A percentile compares a stretch with the other conserved stretches of the same genome.
phyloP scores from a whole-genome alignment of 306 rosid genomes.

The Vachellia pachyceras region DNA sequence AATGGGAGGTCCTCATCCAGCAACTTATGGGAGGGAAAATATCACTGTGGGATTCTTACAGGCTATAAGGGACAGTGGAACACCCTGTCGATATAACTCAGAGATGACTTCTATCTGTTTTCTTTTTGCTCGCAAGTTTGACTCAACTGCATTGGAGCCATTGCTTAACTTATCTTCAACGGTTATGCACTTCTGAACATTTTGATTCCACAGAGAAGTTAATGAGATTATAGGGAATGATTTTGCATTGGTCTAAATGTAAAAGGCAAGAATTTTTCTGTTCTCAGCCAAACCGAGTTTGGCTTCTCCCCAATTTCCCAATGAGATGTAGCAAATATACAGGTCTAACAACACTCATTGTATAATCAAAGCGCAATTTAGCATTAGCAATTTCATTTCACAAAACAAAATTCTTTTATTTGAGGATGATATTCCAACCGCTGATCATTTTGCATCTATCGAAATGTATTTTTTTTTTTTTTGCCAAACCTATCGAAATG shows the following conservation, averaged over 20 bases:
- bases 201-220: conserved; percentile 31
- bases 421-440: background rate
- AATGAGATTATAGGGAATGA: conserved; percentile 5
- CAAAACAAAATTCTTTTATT: background rate
- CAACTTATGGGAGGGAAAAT: conserved; percentile 56
- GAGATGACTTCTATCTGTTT: conserved; percentile 74
- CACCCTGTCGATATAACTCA: conserved; percentile 72
- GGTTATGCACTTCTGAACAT: conserved; percentile 65
- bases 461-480: background rate
- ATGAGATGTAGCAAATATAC: background rate
- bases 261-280: conserved; percentile 44
- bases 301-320: background rate
- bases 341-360: background rate
- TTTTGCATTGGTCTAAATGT: conserved; percentile 42
- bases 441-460: too few species aligned
- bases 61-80: conserved; percentile 67
- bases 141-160: conserved; percentile 67
- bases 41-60: conserved; percentile 63
- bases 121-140: conserved; percentile 92
- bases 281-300: conserved; percentile 14
- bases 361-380: background rate
- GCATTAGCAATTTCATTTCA: background rate
- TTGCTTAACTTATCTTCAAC: conserved; percentile 66
- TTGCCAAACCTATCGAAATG: background rate
- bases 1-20: conserved; percentile 87